Evolutionary conservation across 352 stramenopile genomes (phyloP).

Genomic region (Aphanomyces cochlioides): DNA sequence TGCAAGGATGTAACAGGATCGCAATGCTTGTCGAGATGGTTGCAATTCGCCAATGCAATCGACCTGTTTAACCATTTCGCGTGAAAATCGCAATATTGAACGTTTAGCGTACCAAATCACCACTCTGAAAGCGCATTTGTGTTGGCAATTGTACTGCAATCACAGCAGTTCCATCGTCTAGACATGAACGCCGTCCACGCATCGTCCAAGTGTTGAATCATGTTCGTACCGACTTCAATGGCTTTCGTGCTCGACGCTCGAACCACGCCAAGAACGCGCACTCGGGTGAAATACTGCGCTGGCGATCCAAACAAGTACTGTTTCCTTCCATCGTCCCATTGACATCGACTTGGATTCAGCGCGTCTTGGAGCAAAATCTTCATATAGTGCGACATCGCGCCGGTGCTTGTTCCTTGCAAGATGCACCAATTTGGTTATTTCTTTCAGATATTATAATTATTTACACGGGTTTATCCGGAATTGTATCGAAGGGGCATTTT

Average conservation of each 20-base stretch:
- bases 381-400: conserved; percentile 24
- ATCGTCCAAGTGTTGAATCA: not conserved
- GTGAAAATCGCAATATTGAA: no score
- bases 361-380: conserved; percentile 25
- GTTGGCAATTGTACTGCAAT: conserved; percentile 12
- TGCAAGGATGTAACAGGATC: conserved; percentile 16
- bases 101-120: conserved; percentile 8
- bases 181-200: not conserved
- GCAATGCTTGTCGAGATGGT: not conserved
- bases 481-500: not conserved
- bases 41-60: conserved; percentile 27
- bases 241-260: not conserved
- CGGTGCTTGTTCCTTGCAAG: not conserved
- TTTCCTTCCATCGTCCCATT: conserved; percentile 25
- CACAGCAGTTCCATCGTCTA: conserved; percentile 26
- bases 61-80: not conserved
- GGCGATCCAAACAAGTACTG: conserved; percentile 14
- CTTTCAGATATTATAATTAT: not conserved
- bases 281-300: conserved; percentile 17
- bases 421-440: not conserved
- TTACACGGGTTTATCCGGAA: conserved; percentile 13
- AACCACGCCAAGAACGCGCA: conserved; percentile 23
- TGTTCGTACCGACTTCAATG: conserved; percentile 23
- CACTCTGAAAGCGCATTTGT: not conserved
- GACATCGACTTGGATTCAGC: conserved; percentile 1